phyloP scores from a whole-genome alignment of 345 rosid genomes.

The Limnanthes douglasii region DNA sequence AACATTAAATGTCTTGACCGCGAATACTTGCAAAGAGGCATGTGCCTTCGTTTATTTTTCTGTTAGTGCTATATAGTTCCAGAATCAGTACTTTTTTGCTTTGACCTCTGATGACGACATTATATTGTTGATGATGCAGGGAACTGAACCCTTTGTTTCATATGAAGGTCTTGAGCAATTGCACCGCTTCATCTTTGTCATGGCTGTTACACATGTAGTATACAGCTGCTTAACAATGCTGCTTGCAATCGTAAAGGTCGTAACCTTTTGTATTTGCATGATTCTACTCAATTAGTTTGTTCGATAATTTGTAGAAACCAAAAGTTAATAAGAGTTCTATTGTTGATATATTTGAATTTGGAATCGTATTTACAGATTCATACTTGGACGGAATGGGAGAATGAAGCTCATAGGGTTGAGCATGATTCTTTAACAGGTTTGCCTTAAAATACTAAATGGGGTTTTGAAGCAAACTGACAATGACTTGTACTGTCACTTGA shows the following conservation, averaged over 20 bases:
- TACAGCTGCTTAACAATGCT: constrained; percentile 97
- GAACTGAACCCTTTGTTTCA: constrained; percentile 81
- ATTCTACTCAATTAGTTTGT: background rate
- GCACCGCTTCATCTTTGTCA: constrained; percentile 96
- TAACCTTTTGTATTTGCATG: background rate
- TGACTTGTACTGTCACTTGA: too few species aligned
- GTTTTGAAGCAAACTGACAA: too few species aligned
- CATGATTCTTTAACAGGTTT: constrained; percentile 48
- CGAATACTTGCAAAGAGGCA: constrained; percentile 60
- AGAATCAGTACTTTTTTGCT: background rate
- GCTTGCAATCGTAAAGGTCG: constrained; percentile 86
- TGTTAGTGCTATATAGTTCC: background rate
- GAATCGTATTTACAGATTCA: constrained; percentile 37
- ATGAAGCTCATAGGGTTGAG: constrained; percentile 47
- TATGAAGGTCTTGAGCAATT: constrained; percentile 83
- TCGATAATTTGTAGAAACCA: background rate
- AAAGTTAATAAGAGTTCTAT: background rate
- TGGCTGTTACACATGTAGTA: constrained; percentile 88
- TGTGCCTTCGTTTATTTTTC: background rate
- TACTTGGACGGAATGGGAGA: constrained; percentile 82
- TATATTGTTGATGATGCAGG: constrained; percentile 35
- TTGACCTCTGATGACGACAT: background rate
- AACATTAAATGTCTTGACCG: constrained; percentile 24
- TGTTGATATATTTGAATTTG: background rate
- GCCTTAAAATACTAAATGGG: constrained; percentile 4